Conservation (phyloP, 371 early-diverging fungal genomes). For the Actinomortierella wolfii region DNA sequence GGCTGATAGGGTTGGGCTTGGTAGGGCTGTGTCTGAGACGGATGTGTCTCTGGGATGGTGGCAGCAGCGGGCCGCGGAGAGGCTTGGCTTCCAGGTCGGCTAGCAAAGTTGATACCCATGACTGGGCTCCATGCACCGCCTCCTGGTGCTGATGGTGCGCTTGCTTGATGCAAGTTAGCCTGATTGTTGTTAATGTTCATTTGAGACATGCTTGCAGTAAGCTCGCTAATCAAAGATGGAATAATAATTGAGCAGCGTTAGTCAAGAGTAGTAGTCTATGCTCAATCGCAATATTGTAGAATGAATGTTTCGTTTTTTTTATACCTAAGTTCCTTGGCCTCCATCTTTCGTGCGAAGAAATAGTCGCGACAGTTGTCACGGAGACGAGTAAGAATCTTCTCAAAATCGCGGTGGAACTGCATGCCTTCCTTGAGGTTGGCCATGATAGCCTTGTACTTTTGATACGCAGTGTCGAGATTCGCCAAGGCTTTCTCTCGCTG, state of each 20-base stretch:
- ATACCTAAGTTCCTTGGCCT: slow-evolving; percentile 63
- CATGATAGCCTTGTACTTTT: slow-evolving; percentile 68
- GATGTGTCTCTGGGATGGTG: too few species aligned
- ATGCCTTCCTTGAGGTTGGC: slow-evolving; percentile 72
- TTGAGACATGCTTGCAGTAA: slow-evolving; percentile 23
- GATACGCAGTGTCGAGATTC: slow-evolving; percentile 70
- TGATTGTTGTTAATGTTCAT: slow-evolving; percentile 20
- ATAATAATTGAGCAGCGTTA: background rate
- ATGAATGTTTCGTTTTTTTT: background rate
- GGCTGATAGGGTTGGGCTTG: too few species aligned
- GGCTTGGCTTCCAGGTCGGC: background rate
- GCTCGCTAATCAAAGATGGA: slow-evolving; percentile 29
- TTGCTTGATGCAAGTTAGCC: slow-evolving; percentile 23
- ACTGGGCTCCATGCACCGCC: slow-evolving; percentile 19
- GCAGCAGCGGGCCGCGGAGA: too few species aligned
- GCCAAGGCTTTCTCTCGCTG: slow-evolving; percentile 70
- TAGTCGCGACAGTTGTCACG: slow-evolving; percentile 70
- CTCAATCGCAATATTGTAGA: too few species aligned
- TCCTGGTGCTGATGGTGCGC: slow-evolving; percentile 18
- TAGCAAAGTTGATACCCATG: slow-evolving; percentile 28
- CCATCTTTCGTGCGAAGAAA: slow-evolving; percentile 70
- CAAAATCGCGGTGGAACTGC: slow-evolving; percentile 74
- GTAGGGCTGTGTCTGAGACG: too few species aligned
- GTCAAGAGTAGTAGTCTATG: background rate
- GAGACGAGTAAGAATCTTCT: slow-evolving; percentile 62